phyloP scores from a whole-genome alignment of 257 asterid species.

The Jacaranda copaia region DNA sequence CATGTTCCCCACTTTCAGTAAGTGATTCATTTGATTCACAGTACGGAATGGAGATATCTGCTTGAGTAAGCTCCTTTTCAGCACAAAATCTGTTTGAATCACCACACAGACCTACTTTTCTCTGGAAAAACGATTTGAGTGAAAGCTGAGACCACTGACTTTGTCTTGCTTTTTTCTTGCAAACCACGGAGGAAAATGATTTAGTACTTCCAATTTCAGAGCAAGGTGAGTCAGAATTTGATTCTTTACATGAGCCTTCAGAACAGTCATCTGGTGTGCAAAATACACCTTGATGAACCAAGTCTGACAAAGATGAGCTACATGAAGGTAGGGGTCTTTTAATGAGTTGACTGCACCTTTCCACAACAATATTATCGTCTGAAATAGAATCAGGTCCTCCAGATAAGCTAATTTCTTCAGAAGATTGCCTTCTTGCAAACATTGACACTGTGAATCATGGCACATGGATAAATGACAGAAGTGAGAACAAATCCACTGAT shows the following conservation, averaged over 20 bases:
- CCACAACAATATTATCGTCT: conserved; percentile 41
- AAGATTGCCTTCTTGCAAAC: conserved; percentile 65
- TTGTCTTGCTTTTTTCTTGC: conserved; percentile 67
- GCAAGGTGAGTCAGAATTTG: conserved; percentile 38
- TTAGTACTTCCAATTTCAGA: conserved; percentile 43
- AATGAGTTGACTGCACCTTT: conserved; percentile 44
- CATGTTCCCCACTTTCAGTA: conserved; percentile 41
- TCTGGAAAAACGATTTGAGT: conserved; percentile 81
- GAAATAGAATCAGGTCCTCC: conserved; percentile 52
- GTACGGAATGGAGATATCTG: conserved; percentile 44
- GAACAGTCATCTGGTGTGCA: conserved; percentile 41
- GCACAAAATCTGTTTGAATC: conserved; percentile 36
- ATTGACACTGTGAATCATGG: conserved; percentile 68
- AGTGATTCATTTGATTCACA: conserved; percentile 41
- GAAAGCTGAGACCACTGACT: conserved; percentile 84
- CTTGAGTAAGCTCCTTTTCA: conserved; percentile 50
- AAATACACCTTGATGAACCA: conserved; percentile 36
- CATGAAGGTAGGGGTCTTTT: conserved; percentile 45
- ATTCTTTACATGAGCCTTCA: conserved; percentile 36
- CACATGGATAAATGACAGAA: conserved; percentile 13
- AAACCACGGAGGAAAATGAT: conserved; percentile 40
- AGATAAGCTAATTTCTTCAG: conserved; percentile 48
- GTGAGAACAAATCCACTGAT: conserved; percentile 31
- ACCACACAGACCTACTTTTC: conserved; percentile 42
- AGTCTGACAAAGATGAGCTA: conserved; percentile 41